Evolutionary conservation across 2,329 filamentous ascomycete species (phyloP), one percentile per base, ranked within the genome.

Genomic region (Cytospora leucostoma): DNA sequence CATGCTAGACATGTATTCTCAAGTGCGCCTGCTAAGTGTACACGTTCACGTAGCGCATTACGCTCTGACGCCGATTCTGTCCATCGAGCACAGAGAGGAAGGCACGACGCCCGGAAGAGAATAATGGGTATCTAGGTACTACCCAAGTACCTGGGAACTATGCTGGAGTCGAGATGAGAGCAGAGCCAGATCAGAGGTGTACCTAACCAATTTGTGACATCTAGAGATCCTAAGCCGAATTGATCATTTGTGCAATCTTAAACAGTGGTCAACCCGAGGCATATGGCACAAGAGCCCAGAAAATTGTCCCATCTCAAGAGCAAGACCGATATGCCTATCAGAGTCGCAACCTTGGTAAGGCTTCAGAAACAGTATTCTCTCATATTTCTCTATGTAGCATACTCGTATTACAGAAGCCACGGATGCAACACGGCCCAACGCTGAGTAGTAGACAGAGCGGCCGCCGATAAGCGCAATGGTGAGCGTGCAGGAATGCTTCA

Each of bases 401-500:
- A 21, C n/a, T 47, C 44, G 44, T 19, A n/a, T 1, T 47, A 47
- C n/a, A 47, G 10, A 17, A 19, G 44, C 17, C 44, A 47, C n/a
- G 19, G n/a, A 47, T 21, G n/a, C 44, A 11, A 3, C 44, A 12
- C n/a, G 8, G n/a, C n/a, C 44, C 44, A 21, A 19, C 21, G n/a
- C 58, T 27, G 35, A 56, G 58, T 64, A 50, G n/a, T 47, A 47
- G n/a, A 47, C 44, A 47, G 21, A 8, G 44, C n/a, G 10, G 44
- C 44, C 44, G 13, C n/a, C n/a, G 44, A 47, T 12, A 47, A 47
- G 44, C 44, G 21, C 44, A 27, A 47, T 47, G n/a, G n/a, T 21
- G n/a, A 47, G 17, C 44, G 44, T 47, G 15, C 40, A 8, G 56
- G 58, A 27, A 50, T 65, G 35, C 65, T 68, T 54, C 61, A 62